A percentile compares a stretch with the other conserved stretches of the same genome.
Evolutionary conservation across 1,284 basidiomycete genomes (phyloP).

Genomic region (Cerrena zonata): DNA sequence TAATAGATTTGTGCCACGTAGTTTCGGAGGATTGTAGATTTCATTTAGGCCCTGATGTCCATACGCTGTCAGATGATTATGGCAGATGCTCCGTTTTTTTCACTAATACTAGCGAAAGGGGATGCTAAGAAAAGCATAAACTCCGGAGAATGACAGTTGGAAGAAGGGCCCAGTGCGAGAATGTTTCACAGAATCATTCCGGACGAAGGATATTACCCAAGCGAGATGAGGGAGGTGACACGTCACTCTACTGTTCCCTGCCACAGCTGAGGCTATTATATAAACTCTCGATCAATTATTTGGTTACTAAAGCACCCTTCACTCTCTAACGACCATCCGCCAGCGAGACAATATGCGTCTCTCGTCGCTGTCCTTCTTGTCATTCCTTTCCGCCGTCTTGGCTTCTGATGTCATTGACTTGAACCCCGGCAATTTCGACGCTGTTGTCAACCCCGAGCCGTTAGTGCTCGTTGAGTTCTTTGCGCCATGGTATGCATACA

Average conservation of each 20-base stretch:
- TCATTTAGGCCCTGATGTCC: neutral
- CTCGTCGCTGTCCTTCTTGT: conserved; percentile 47
- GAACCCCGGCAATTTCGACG: conserved; percentile 67
- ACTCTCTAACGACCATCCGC: conserved; percentile 18
- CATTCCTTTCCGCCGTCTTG: conserved; percentile 48
- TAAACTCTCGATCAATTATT: conserved; percentile 1
- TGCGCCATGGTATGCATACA: conserved; percentile 66
- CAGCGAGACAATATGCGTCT: conserved; percentile 55
- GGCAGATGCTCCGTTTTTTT: neutral
- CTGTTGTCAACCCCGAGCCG: conserved; percentile 62
- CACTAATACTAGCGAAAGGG: neutral
- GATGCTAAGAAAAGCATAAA: neutral
- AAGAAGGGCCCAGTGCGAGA: neutral
- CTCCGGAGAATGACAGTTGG: neutral
- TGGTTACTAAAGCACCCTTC: conserved; percentile 1
- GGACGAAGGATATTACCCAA: neutral
- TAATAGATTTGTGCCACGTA: neutral
- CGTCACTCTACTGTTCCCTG: conserved; percentile 15
- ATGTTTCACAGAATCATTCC: neutral
- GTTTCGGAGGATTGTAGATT: neutral
- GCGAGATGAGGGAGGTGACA: conserved; percentile 16
- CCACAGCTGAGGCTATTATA: neutral
- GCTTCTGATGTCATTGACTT: conserved; percentile 81
- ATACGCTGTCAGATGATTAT: neutral
- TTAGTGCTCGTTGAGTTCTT: conserved; percentile 95